phyloP scores from a whole-genome alignment of 2,329 filamentous ascomycete genomes.

The Knoxdaviesia proteae region DNA sequence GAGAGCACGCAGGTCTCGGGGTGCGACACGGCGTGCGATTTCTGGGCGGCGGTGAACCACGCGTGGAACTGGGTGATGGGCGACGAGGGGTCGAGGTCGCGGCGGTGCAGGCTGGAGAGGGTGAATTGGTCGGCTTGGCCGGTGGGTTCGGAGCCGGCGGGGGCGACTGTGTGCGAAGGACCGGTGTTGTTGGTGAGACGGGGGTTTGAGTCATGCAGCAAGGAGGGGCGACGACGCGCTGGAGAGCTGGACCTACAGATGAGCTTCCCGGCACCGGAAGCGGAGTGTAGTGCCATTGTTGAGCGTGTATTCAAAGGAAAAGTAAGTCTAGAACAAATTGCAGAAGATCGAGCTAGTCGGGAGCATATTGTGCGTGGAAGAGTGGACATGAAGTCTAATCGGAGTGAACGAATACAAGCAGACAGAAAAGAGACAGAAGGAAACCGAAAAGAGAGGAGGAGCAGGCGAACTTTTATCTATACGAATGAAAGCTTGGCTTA shows the following conservation, averaged over 20 bases:
- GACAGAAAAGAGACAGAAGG: not conserved
- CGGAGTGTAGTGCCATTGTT: conserved; percentile 5
- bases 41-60: conserved; percentile 66
- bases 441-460: not conserved
- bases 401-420: not conserved
- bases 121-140: conserved; percentile 60
- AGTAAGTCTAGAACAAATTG: not conserved
- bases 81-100: conserved; percentile 35
- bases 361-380: not conserved
- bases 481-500: not conserved
- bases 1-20: conserved; percentile 79
- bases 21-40: conserved; percentile 32
- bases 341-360: not conserved
- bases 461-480: not conserved
- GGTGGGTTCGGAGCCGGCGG: conserved; percentile 31
- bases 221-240: not conserved
- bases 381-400: not conserved
- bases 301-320: not conserved
- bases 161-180: conserved; percentile 30
- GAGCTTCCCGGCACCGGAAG: conserved; percentile 2
- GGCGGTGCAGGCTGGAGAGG: conserved; percentile 33
- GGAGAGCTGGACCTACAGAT: conserved; percentile 4
- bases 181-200: not conserved
- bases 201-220: not conserved
- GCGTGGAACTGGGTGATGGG: conserved; percentile 71